phyloP scores from a whole-genome alignment of 192 early-diverging fungal species.

The Glomus cerebriforme region DNA sequence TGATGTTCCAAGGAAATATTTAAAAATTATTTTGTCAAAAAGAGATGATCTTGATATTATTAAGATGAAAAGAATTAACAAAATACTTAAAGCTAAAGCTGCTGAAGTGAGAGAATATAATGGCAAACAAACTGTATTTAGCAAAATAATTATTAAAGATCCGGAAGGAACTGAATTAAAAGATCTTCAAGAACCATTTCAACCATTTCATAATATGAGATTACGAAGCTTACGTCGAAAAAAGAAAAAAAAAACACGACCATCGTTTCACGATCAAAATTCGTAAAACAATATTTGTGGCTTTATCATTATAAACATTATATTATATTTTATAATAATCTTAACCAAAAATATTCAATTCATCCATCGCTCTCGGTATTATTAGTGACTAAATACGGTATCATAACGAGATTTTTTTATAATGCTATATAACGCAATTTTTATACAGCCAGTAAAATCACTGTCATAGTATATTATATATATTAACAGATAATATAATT shows the following conservation, averaged over 20 bases:
- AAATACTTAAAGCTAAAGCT: slow-evolving; percentile 70
- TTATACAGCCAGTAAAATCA: no score
- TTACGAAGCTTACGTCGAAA: background rate
- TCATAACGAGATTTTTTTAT: no score
- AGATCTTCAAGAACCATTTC: background rate
- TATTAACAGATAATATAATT: no score
- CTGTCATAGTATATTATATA: no score
- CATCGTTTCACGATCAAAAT: no score
- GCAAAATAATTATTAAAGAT: slow-evolving; percentile 41
- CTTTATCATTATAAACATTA: no score
- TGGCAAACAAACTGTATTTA: slow-evolving; percentile 57
- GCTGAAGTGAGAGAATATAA: slow-evolving; percentile 52
- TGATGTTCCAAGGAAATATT: slow-evolving; percentile 85
- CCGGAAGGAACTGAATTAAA: background rate
- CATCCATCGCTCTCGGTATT: background rate
- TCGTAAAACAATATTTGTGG: background rate
- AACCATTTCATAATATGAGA: background rate
- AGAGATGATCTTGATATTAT: slow-evolving; percentile 89
- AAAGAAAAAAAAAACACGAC: background rate
- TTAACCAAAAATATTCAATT: no score
- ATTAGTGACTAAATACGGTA: no score
- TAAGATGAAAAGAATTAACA: slow-evolving; percentile 81
- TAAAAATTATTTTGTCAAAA: slow-evolving; percentile 84
- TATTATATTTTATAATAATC: no score
- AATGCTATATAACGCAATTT: no score